Evolutionary conservation across 202 grass and related monocot species (phyloP), one percentile per base, ranked within the genome.

Genomic region (Zizania palustris): DNA sequence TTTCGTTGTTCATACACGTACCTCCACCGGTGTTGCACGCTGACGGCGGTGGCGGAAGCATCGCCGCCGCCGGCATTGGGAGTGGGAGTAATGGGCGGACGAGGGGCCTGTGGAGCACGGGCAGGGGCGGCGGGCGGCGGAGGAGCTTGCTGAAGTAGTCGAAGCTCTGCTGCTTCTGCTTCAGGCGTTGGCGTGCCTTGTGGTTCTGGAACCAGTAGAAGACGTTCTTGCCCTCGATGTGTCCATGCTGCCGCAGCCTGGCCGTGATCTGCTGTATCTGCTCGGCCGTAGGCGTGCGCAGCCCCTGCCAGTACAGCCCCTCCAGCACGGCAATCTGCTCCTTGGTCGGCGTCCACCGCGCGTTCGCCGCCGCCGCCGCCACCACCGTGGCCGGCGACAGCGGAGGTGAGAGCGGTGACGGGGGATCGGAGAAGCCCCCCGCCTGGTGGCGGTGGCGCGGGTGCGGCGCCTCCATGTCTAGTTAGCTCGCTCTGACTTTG

Each of bases 141-240:
- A 97, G 76, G 1, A 90, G 54, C 79, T 63, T 88, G 79, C 33
- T 61, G 74, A 92, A 92, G 90, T 92, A 95, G 7, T 86, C 89
- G 71, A 95, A 92, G 62, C 69, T 83, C 62, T 92, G 84, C 59
- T 95, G 96, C 83, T 87, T 92, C 83, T 90, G 80, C 66, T 74
- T 88, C 85, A 95, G 96, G 21, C 91, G 82, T 51, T 76, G 85
- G 15, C 91, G 78, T 1, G 89, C 89, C 80, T 92, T 94, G 78
- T 94, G 87, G 71, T 98, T 98, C 83, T 98, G 96, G 80, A 98
- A 98, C 96, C 96, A 98, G 83, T 98, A 98, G 87, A 92, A 95
- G 20, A 98, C 87, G 80, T 95, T 98, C 85, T 98, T 98, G 14
- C 83, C 89, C 80, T 98, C 96, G 41, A 98, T 87, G 75, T 51